Evolutionary conservation across 2,329 filamentous ascomycete species (phyloP), one percentile per base, ranked within the genome.

Genomic region (Clarireedia paspali): DNA sequence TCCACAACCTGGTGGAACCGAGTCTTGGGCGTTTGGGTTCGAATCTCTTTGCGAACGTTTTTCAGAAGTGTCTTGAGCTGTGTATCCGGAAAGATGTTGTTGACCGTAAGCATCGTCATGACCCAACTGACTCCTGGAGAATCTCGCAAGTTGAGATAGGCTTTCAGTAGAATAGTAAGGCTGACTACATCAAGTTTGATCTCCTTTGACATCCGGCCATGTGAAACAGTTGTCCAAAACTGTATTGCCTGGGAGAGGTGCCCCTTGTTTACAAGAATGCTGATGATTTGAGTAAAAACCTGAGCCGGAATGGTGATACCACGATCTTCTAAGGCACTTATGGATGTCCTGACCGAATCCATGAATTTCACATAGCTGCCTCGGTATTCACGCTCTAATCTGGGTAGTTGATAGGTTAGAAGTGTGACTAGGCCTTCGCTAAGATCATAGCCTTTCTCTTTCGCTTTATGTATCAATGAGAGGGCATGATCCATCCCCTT

Each of bases 161-260:
- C 63, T 17, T 62, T 60, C 20, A 68, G 53, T 39, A 70, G 63
- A 6, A 63, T 62, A 5, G 59, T 67, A 4, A 69, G 59, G n/a
- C 55, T 63, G 5, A 53, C 36, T 14, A 69, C 56, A 20, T 61
- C 53, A 6, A 47, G 51, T n/a, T 56, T 57, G 26, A 45, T 48
- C 24, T 47, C 20, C n/a, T 62, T 20, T 34, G 51, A 30, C 26
- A 59, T 55, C 10, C 58, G 59, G 24, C 46, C 44, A 44, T 34
- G 30, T 34, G 63, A 64, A 48, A 66, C 58, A 24, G 58, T 57
- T 6, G 58, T 56, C 67, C 66, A 70, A 15, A 70, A 60, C 20
- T 63, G 57, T 26, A 68, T 50, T n/a, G 65, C 66, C n/a, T 58
- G 42, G 5, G 47, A 53, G 46, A 57, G 57, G 5, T 54, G 36